Percentiles rank a stretch among this genome's conserved stretches.
These are phyloP conservation scores for Candida cerambycidarum DNA, from an alignment of 805 yeast species.

Conservation along the genomic window DNA sequence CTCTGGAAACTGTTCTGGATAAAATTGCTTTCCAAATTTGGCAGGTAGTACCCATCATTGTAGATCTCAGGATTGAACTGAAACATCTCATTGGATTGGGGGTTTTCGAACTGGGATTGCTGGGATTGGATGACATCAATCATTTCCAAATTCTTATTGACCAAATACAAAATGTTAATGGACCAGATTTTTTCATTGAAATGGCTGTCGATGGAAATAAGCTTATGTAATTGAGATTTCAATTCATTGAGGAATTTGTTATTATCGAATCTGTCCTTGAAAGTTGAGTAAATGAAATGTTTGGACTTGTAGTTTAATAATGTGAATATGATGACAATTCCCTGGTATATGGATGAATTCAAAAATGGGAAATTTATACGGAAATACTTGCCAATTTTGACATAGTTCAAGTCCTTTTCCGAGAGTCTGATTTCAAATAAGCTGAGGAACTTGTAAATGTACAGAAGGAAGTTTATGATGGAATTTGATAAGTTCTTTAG, in stretches of 20 bases:
- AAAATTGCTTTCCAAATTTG: background rate
- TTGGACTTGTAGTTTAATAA: constrained; percentile 44
- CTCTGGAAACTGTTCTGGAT: background rate
- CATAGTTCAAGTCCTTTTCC: constrained; percentile 9
- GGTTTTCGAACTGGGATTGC: constrained; percentile 12
- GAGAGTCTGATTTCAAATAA: constrained; percentile 20
- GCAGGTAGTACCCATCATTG: background rate
- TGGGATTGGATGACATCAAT: constrained; percentile 25
- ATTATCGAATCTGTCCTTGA: constrained; percentile 11
- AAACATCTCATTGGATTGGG: constrained; percentile 1
- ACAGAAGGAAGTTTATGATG: constrained; percentile 36
- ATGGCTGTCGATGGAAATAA: constrained; percentile 25
- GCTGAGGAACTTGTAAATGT: constrained; percentile 32
- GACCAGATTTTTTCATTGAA: constrained; percentile 34
- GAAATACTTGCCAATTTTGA: constrained; percentile 35
- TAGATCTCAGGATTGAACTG: background rate
- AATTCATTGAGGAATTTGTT: constrained; percentile 22
- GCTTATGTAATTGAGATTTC: constrained; percentile 22
- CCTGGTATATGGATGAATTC: constrained; percentile 51
- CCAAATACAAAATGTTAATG: constrained; percentile 29
- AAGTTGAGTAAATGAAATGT: constrained; percentile 12
- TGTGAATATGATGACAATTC: constrained; percentile 50
- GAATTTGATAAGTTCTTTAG: constrained; percentile 40
- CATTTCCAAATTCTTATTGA: constrained; percentile 29
- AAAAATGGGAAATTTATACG: constrained; percentile 42